phyloP scores from a whole-genome alignment of 1,284 basidiomycete species.

The Trametes sp. region DNA sequence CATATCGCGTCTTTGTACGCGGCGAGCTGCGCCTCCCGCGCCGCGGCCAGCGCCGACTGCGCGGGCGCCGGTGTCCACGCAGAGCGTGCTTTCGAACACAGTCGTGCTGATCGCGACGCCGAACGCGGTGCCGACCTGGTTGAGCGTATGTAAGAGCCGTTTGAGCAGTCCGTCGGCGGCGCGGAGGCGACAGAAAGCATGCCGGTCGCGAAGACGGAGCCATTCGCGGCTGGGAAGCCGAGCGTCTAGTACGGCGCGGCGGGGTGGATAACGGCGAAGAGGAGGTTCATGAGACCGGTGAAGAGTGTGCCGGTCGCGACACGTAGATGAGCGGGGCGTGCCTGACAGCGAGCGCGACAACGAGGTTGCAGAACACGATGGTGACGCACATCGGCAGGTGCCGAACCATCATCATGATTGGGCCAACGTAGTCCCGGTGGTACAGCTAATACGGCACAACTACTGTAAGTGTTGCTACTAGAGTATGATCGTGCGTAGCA shows the following conservation, averaged over 20 bases:
- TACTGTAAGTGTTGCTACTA: slow-evolving; percentile 18
- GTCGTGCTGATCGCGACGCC: slow-evolving; percentile 81
- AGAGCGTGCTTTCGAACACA: slow-evolving; percentile 65
- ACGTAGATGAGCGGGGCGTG: slow-evolving; percentile 63
- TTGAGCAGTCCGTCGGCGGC: too few relatives aligned
- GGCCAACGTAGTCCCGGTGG: slow-evolving; percentile 69
- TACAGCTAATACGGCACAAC: slow-evolving; percentile 54
- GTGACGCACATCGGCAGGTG: slow-evolving; percentile 80
- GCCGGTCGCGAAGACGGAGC: slow-evolving; percentile 81
- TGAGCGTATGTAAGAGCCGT: slow-evolving; percentile 80
- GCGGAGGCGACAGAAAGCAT: slow-evolving; percentile 80
- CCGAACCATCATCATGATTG: slow-evolving; percentile 77
- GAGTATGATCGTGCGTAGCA: background rate
- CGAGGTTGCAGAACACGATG: slow-evolving; percentile 73
- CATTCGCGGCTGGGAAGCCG: slow-evolving; percentile 82
- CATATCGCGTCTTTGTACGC: slow-evolving; percentile 73
- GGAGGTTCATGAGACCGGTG: slow-evolving; percentile 70
- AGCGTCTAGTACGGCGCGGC: slow-evolving; percentile 78
- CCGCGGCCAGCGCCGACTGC: slow-evolving; percentile 42
- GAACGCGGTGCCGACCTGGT: slow-evolving; percentile 78
- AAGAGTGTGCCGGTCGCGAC: slow-evolving; percentile 65
- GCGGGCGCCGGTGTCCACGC: slow-evolving; percentile 39
- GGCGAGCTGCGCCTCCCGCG: slow-evolving; percentile 49
- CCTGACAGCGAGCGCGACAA: slow-evolving; percentile 69
- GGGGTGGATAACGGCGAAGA: slow-evolving; percentile 77